A percentile compares a stretch with the other conserved stretches of the same genome.
These are phyloP conservation scores for Fusarium sublunatum DNA, from an alignment of 2,329 filamentous ascomycete species.

Conservation along the genomic window DNA sequence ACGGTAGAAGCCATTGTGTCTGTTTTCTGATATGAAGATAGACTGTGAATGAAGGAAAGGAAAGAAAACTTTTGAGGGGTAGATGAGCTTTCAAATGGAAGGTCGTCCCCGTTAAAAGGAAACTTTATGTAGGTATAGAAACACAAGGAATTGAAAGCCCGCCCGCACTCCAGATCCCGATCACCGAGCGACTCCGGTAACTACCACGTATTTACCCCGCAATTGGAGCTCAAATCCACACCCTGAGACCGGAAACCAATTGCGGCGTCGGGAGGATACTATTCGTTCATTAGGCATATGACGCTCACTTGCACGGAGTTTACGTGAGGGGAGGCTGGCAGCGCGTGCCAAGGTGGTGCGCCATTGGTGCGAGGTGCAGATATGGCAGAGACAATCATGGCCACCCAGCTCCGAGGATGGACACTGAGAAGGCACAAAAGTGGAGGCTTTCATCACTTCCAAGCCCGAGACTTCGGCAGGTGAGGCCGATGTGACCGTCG, in stretches of 20 bases:
- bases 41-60: slow-evolving; percentile 27
- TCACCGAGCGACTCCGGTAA: slow-evolving; percentile 46
- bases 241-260: slow-evolving; percentile 42
- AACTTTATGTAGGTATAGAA: slow-evolving; percentile 42
- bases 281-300: slow-evolving; percentile 33
- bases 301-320: slow-evolving; percentile 14
- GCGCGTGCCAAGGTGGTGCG: slow-evolving; percentile 37
- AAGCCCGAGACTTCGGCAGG: slow-evolving; percentile 34
- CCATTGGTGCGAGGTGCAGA: slow-evolving; percentile 40
- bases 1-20: slow-evolving; percentile 61
- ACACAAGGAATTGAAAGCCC: slow-evolving; percentile 24
- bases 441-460: slow-evolving; percentile 15
- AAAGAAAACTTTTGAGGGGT: slow-evolving; percentile 27
- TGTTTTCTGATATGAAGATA: slow-evolving; percentile 26
- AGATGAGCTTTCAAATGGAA: slow-evolving; percentile 23
- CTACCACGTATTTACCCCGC: slow-evolving; percentile 41
- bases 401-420: slow-evolving; percentile 20
- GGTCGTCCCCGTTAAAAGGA: slow-evolving; percentile 10
- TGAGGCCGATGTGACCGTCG: slow-evolving; percentile 36
- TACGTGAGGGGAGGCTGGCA: slow-evolving; percentile 33
- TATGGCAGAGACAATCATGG: slow-evolving; percentile 23
- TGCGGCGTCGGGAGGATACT: slow-evolving; percentile 27
- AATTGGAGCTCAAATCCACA: slow-evolving; percentile 45
- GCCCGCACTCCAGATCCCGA: slow-evolving; percentile 44
- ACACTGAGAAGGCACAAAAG: slow-evolving; percentile 25